Evolutionary conservation across 164 flowering plant species (phyloP), one percentile per base, ranked within the genome.

Genomic region (Buxus sempervirens): DNA sequence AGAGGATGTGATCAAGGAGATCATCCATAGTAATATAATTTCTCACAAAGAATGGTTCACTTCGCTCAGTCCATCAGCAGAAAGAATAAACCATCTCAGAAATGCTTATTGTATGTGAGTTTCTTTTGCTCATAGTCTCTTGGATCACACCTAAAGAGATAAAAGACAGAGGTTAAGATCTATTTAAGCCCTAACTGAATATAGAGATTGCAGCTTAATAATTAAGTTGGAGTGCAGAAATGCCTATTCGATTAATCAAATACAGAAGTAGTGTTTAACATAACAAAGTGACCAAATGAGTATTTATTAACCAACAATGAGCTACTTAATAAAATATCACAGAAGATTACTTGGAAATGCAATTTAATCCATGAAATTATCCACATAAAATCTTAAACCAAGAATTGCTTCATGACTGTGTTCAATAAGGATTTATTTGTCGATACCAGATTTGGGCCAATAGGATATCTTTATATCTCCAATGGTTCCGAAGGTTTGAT

Each of bases 1-100:
- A 69, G 41, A 78, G 59, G 32, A 69, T 26, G 10, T 75, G 66
- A 73, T 73, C 64, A 7, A 78, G 66, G 72, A 75, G 75, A 25
- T 78, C 78, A 22, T 78, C 81, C 81, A 78, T 78, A 5, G 7
- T 21, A 57, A 38, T 14, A 27, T 42, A 36, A 28, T 0, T 8
- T 38, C 58, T 60, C 48, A 25, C 9, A 9, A 12, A 1, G 23
- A 26, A 36, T 20, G 28, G 38, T 62, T 22, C 75, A 58, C 60
- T 71, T 59, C 6, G 59, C 32, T 18, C 45, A 68, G 63, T 6
- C 18, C 36, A 14, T 41, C 54, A 57, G 23, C 23, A 57, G 42
- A 59, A 20, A 19, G 21, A 48, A 15, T 16, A 18, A 45, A 18
- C 5, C 16, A n/a, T 16, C 21, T 26, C 58, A 66, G 51, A 21